Conservation (phyloP, 129 eudicot genomes). For the Solidago caesia region DNA sequence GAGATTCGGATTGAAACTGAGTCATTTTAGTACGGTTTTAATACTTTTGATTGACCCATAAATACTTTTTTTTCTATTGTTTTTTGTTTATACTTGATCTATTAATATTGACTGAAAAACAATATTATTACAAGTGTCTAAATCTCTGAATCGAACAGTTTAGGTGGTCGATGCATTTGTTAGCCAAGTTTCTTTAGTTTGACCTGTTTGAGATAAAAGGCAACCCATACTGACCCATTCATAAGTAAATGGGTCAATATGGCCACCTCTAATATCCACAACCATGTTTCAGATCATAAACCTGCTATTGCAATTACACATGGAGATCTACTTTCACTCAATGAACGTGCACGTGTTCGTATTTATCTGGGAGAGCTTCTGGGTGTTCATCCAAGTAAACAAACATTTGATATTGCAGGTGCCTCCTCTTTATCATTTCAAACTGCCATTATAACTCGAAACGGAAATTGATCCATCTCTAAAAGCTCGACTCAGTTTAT, state of each 20-base stretch:
- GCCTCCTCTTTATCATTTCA: neutral
- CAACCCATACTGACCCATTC: neutral
- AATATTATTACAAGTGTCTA: neutral
- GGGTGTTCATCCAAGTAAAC: slow-evolving; percentile 63
- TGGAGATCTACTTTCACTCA: slow-evolving; percentile 70
- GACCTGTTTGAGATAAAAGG: neutral
- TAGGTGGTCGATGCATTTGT: neutral
- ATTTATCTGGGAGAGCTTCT: slow-evolving; percentile 63
- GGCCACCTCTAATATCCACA: neutral
- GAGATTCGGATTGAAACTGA: neutral
- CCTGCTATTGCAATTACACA: slow-evolving; percentile 86
- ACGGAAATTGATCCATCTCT: neutral
- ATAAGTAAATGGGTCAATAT: neutral
- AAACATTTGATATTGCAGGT: slow-evolving; percentile 90
- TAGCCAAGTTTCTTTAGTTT: neutral
- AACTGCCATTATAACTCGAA: neutral
- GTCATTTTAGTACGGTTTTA: neutral
- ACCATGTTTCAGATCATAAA: slow-evolving; percentile 63
- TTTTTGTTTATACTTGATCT: neutral
- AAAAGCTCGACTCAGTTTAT: neutral
- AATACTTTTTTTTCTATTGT: neutral
- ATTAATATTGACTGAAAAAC: neutral
- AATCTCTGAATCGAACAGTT: neutral
- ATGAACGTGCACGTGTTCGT: slow-evolving; percentile 65
- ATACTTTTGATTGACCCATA: neutral